A percentile compares a stretch with the other conserved stretches of the same genome.
Conservation (phyloP, 768 basidiomycete genomes). For the Trametes cinnabarina region DNA sequence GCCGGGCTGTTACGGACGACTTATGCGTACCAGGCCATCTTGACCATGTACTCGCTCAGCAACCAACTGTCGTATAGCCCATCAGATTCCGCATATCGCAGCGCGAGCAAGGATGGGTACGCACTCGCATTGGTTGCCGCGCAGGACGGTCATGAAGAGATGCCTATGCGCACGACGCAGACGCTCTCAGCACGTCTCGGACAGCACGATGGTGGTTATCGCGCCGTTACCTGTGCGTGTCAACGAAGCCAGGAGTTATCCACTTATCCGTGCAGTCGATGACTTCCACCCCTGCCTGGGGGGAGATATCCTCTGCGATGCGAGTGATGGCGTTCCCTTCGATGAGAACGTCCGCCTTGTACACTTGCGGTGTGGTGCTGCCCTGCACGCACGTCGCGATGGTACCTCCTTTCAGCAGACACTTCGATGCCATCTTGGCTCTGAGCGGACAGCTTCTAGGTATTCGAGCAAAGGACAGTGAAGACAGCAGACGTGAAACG, state of each 20-base stretch:
- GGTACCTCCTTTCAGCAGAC: conserved; percentile 28
- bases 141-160: conserved; percentile 30
- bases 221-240: conserved; percentile 29
- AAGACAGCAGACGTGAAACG: too few relatives aligned
- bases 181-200: neutral
- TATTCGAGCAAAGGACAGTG: too few relatives aligned
- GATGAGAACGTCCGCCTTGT: conserved; percentile 29
- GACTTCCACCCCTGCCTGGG: conserved; percentile 21
- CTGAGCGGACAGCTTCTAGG: too few relatives aligned
- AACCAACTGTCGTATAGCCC: conserved; percentile 20
- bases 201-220: neutral
- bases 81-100: too few relatives aligned
- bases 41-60: conserved; percentile 30
- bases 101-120: neutral
- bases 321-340: conserved; percentile 26
- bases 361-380: conserved; percentile 15
- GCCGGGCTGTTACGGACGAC: neutral
- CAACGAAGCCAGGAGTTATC: conserved; percentile 33
- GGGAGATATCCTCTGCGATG: conserved; percentile 23
- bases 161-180: conserved; percentile 14
- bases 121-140: conserved; percentile 27
- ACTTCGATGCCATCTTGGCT: conserved; percentile 8
- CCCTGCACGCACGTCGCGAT: conserved; percentile 26
- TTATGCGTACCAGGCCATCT: conserved; percentile 23
- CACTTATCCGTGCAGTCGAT: conserved; percentile 30